Percentiles rank a stretch among this genome's conserved stretches.
These are phyloP conservation scores for Cladosporium velox DNA, from an alignment of 2,329 filamentous ascomycete genomes.

Conservation along the genomic window DNA sequence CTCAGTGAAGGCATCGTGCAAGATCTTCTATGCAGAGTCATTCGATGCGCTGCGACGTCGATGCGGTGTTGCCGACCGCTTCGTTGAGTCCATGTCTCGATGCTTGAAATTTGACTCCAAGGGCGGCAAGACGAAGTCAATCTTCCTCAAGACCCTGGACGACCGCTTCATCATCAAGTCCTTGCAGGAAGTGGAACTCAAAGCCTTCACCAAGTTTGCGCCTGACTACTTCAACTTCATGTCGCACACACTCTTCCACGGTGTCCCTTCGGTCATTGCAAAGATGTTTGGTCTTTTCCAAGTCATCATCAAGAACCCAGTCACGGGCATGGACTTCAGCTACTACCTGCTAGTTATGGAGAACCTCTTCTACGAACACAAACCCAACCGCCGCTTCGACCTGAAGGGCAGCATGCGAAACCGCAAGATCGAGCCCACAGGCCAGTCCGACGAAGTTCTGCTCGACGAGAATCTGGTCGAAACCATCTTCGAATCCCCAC, in stretches of 20 bases:
- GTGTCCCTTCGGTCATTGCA: conserved; percentile 88
- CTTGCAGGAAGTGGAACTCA: conserved; percentile 85
- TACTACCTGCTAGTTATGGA: conserved; percentile 95
- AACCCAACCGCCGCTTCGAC: conserved; percentile 78
- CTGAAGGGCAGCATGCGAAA: conserved; percentile 98
- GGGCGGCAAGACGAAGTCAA: conserved; percentile 94
- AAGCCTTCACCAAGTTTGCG: conserved; percentile 91
- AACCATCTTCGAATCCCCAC: conserved; percentile 94
- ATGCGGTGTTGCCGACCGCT: conserved; percentile 88
- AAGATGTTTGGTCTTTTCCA: conserved; percentile 99
- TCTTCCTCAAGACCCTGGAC: conserved; percentile 95
- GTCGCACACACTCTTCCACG: conserved; percentile 93
- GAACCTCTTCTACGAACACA: conserved; percentile 94
- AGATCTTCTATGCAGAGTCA: conserved; percentile 97
- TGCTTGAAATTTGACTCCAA: conserved; percentile 98
- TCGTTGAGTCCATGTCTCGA: conserved; percentile 90
- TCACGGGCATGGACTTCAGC: conserved; percentile 89
- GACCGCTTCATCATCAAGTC: conserved; percentile 93
- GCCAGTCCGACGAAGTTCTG: conserved; percentile 92
- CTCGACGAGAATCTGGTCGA: conserved; percentile 99
- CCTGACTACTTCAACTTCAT: conserved; percentile 98
- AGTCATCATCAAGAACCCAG: conserved; percentile 92
- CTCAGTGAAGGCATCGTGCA: conserved; percentile 92
- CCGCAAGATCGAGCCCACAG: conserved; percentile 92
- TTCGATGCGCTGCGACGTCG: conserved; percentile 93